Base-by-base conservation (phyloP, 805 yeast genomes). In the Monosporozyma siamensis region DNA sequence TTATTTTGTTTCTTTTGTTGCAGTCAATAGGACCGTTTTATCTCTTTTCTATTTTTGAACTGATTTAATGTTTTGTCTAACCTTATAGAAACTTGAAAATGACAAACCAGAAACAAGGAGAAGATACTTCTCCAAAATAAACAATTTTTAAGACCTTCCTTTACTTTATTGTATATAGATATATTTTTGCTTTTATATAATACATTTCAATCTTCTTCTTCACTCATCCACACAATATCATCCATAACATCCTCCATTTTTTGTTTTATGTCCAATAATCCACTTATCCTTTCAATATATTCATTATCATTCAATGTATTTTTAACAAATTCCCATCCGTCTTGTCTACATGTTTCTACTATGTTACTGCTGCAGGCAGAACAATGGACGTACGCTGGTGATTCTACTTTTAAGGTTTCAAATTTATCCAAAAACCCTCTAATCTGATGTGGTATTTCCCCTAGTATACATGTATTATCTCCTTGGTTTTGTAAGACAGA, bases 381-480 rank as follows among this genome's bases (percentile, higher is more conserved):
- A 61, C 99, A 92, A 52, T 75, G 69, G 30, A 71, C 67, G 63
- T 83, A 94, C 24, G 79, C 78, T 1, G 85, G 85, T 0, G 95
- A 82, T 45, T 70, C 68, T 18, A 89, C 67, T 50, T 78, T 81
- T 44, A 81, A 57, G 12, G 77, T 78, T 37, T 73, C 73, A 52
- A 80, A 86, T 39, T 70, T 71, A 51, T 74, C 77, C 26, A 94
- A 63, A 55, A 81, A 90, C 0, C 97, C 98, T 46, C 99, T 70
- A 18, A 92, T 68, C 59, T 94, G 98, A 61, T 90, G 98, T 0
- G 96, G 95, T 2, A 80, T 63, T 1, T 72, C 74, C 0, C 97
- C 95, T 20, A 90, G 63, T 0, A 73, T 61, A 1, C 74, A 66
- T 12, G 45, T 5, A 51, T 48, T 2, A 55, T 44, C 11, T 27